Percentiles rank a stretch among this genome's conserved stretches.
phyloP scores from a whole-genome alignment of 2,329 filamentous ascomycete genomes.

The Monosporascus sp. region DNA sequence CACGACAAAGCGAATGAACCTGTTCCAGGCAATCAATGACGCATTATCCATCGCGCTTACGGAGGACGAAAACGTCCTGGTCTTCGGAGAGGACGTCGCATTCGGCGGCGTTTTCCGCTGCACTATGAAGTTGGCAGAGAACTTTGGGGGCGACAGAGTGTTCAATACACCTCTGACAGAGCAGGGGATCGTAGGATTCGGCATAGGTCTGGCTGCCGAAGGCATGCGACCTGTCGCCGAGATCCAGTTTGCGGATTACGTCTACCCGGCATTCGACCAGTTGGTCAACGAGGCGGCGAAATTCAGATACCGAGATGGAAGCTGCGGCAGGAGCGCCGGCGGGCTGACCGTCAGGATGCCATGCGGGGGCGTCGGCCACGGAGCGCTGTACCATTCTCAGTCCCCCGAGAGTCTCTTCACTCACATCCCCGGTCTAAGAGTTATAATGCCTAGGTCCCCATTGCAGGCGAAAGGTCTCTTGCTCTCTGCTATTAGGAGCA shows the following conservation, averaged over 20 bases:
- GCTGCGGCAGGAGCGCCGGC: constrained; percentile 57
- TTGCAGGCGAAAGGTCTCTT: constrained; percentile 85
- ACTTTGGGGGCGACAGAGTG: constrained; percentile 81
- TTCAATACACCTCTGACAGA: constrained; percentile 96
- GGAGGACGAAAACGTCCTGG: constrained; percentile 76
- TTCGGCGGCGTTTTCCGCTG: constrained; percentile 97
- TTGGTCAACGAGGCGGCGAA: constrained; percentile 92
- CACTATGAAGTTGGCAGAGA: constrained; percentile 83
- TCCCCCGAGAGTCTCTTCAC: constrained; percentile 85
- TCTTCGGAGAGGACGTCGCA: constrained; percentile 95
- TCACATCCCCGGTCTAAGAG: constrained; percentile 78
- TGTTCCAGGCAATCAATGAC: constrained; percentile 91
- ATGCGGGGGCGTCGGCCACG: constrained; percentile 83
- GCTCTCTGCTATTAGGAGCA: constrained; percentile 69
- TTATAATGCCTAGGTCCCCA: constrained; percentile 82
- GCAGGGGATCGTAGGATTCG: constrained; percentile 92
- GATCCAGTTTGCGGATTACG: constrained; percentile 93
- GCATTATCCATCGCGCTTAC: constrained; percentile 78
- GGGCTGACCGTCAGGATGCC: constrained; percentile 88
- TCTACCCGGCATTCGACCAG: constrained; percentile 90
- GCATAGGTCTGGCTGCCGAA: constrained; percentile 82
- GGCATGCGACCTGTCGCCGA: constrained; percentile 92
- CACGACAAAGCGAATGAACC: constrained; percentile 80
- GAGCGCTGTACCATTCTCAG: constrained; percentile 82
- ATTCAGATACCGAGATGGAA: constrained; percentile 70